Evolutionary conservation across 768 basidiomycete species (phyloP).

Genomic region (Lentinula sp.): DNA sequence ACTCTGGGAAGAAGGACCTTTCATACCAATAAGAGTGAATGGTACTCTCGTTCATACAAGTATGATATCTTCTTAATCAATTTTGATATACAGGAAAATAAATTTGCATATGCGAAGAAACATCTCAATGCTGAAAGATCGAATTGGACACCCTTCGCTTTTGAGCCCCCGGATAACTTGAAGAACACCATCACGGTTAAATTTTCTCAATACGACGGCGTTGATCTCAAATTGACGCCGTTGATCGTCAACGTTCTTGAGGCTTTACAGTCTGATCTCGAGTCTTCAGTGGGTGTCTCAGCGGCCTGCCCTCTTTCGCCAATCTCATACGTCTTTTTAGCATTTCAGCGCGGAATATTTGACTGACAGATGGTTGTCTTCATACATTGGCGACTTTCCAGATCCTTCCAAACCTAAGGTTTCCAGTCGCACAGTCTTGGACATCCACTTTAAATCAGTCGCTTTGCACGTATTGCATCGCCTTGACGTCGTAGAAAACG

Average conservation of each 20-base stretch:
- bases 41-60: neutral
- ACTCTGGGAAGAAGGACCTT: slow-evolving; percentile 44
- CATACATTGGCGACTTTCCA: neutral
- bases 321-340: neutral
- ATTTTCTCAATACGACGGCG: slow-evolving; percentile 27
- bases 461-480: neutral
- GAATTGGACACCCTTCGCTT: neutral
- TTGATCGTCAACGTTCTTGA: slow-evolving; percentile 39
- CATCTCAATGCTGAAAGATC: neutral
- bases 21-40: slow-evolving; percentile 35
- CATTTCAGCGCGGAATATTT: neutral
- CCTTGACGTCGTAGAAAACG: neutral
- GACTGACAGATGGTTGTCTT: neutral
- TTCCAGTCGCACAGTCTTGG: neutral
- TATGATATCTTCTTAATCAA: neutral
- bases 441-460: neutral
- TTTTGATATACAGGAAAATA: neutral
- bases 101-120: neutral
- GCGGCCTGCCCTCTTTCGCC: neutral
- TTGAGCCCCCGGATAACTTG: neutral
- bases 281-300: slow-evolving; percentile 4
- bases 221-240: slow-evolving; percentile 49
- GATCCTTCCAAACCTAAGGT: neutral
- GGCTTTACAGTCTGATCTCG: slow-evolving; percentile 42
- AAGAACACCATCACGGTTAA: slow-evolving; percentile 30